Evolutionary conservation across 2,329 filamentous ascomycete genomes (phyloP).

Genomic region (Diaporthe ampelina): DNA sequence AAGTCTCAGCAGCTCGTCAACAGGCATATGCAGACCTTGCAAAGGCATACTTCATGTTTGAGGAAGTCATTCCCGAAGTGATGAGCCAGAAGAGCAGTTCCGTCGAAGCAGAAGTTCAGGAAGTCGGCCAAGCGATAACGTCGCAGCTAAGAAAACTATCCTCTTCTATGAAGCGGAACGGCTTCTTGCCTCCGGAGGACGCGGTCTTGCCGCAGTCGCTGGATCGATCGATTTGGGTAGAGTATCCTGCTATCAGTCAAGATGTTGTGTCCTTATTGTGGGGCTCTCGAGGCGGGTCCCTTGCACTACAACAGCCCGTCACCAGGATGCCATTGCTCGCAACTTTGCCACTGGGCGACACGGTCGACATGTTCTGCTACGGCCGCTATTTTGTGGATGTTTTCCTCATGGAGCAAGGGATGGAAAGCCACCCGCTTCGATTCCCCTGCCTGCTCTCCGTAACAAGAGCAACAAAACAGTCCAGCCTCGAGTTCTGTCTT

Average conservation of each 20-base stretch:
- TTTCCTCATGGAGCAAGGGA: slow-evolving; percentile 80
- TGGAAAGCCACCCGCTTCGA: slow-evolving; percentile 75
- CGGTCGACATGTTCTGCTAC: slow-evolving; percentile 80
- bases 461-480: slow-evolving; percentile 77
- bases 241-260: slow-evolving; percentile 80
- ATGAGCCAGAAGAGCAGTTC: slow-evolving; percentile 57
- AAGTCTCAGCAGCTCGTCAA: slow-evolving; percentile 70
- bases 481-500: slow-evolving; percentile 79
- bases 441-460: slow-evolving; percentile 84
- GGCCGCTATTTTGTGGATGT: slow-evolving; percentile 82
- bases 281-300: slow-evolving; percentile 67
- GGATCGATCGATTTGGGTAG: slow-evolving; percentile 85
- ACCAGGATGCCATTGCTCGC: slow-evolving; percentile 71
- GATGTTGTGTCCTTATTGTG: slow-evolving; percentile 80
- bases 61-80: slow-evolving; percentile 66
- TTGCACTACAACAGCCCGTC: slow-evolving; percentile 62
- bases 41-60: slow-evolving; percentile 87
- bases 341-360: slow-evolving; percentile 83
- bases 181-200: slow-evolving; percentile 79
- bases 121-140: slow-evolving; percentile 68
- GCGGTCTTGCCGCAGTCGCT: slow-evolving; percentile 81
- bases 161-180: slow-evolving; percentile 87
- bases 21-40: slow-evolving; percentile 90
- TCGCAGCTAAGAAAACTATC: slow-evolving; percentile 80
- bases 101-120: slow-evolving; percentile 62